phyloP scores from a whole-genome alignment of 2,329 filamentous ascomycete genomes.

The Sporothrix pallida region DNA sequence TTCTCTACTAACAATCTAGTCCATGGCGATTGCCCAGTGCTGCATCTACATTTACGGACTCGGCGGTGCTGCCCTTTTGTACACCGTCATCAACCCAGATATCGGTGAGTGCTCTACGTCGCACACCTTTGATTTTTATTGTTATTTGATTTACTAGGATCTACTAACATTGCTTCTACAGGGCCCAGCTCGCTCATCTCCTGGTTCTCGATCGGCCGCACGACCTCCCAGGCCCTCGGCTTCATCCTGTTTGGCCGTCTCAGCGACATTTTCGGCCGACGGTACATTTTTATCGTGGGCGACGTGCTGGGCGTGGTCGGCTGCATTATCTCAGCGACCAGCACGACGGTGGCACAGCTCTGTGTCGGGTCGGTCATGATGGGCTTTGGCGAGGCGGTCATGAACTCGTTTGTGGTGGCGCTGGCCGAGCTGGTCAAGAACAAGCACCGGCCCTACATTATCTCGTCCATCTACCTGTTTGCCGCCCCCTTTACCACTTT shows the following conservation, averaged over 20 bases:
- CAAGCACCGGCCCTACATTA: constrained; percentile 5
- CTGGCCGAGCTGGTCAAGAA: neutral
- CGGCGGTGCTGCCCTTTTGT: neutral
- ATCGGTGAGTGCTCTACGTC: neutral
- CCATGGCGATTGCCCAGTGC: neutral
- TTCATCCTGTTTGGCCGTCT: neutral
- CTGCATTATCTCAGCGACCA: neutral
- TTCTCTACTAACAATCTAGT: neutral
- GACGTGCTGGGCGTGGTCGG: neutral
- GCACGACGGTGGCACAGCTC: neutral
- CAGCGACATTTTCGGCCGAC: neutral
- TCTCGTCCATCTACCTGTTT: neutral
- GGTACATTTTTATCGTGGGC: neutral
- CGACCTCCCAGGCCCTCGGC: neutral
- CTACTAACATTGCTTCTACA: neutral
- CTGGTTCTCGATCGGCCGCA: neutral
- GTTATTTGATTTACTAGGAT: neutral
- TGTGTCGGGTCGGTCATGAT: constrained; percentile 4
- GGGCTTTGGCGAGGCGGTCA: constrained; percentile 10
- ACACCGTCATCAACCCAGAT: neutral
- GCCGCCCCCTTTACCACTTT: neutral
- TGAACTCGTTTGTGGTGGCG: constrained; percentile 2
- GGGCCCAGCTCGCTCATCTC: neutral
- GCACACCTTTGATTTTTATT: neutral
- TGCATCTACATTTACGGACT: constrained; percentile 10